Percentiles rank a stretch among this genome's conserved stretches.
Evolutionary conservation across 1,284 basidiomycete species (phyloP).

Genomic region (Ceraceosorus bombacis): DNA sequence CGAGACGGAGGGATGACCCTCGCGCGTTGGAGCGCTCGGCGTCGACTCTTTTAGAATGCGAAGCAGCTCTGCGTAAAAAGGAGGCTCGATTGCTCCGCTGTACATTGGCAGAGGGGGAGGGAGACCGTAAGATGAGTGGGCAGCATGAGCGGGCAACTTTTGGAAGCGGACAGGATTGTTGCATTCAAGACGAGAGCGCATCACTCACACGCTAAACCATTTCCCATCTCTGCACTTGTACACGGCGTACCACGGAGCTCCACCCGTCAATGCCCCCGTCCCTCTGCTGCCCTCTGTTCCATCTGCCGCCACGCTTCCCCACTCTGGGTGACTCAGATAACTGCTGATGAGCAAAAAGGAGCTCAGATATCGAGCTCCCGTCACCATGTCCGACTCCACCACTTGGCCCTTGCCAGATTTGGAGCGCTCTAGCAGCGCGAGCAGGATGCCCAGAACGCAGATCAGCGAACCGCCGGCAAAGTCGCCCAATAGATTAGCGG

Average conservation of each 20-base stretch:
- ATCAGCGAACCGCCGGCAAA: conserved; percentile 73
- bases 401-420: conserved; percentile 63
- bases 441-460: conserved; percentile 65
- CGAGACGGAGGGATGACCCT: conserved; percentile 51
- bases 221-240: conserved; percentile 66
- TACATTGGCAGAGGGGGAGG: not conserved
- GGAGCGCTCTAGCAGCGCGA: conserved; percentile 64
- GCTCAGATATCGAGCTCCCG: conserved; percentile 67
- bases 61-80: conserved; percentile 28
- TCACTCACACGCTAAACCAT: conserved; percentile 69
- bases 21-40: conserved; percentile 17
- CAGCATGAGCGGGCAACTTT: not conserved
- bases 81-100: conserved; percentile 21
- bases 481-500: conserved; percentile 69
- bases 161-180: not conserved
- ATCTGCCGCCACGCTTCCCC: conserved; percentile 55
- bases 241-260: conserved; percentile 68
- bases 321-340: conserved; percentile 46
- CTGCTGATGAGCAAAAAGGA: conserved; percentile 60
- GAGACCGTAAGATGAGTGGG: not conserved
- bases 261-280: conserved; percentile 63
- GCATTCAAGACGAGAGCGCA: conserved; percentile 31
- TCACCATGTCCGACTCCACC: conserved; percentile 72
- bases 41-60: conserved; percentile 21
- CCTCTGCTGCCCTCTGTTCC: conserved; percentile 33